phyloP scores from a whole-genome alignment of 192 early-diverging fungal genomes.

The Helicostylum pulchrum region DNA sequence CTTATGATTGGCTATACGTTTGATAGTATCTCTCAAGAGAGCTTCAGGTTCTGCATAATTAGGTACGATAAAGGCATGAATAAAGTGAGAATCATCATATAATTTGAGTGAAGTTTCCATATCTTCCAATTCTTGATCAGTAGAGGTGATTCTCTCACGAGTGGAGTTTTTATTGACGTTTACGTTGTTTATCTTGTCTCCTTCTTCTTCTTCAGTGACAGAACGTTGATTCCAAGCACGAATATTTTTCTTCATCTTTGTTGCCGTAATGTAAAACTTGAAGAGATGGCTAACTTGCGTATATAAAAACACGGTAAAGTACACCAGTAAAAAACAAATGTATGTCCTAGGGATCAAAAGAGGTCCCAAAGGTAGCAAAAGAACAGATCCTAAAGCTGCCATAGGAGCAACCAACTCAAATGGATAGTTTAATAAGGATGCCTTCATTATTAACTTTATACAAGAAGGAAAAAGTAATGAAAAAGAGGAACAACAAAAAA shows the following conservation, averaged over 20 bases:
- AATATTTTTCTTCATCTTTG: constrained; percentile 40
- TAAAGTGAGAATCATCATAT: constrained; percentile 38
- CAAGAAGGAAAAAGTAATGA: neutral
- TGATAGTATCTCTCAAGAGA: constrained; percentile 67
- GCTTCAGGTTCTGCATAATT: constrained; percentile 70
- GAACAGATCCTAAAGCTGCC: constrained; percentile 38
- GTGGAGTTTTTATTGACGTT: neutral
- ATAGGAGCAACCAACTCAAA: constrained; percentile 49
- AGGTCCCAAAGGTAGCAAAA: constrained; percentile 41
- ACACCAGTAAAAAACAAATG: constrained; percentile 41
- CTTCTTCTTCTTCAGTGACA: constrained; percentile 5
- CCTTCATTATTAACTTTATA: constrained; percentile 4
- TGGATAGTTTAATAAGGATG: constrained; percentile 30
- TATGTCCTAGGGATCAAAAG: constrained; percentile 41
- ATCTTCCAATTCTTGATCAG: constrained; percentile 26
- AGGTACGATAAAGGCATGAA: constrained; percentile 71
- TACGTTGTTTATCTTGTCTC: constrained; percentile 10
- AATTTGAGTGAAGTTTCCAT: constrained; percentile 21
- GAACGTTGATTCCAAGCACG: constrained; percentile 32
- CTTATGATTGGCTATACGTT: constrained; percentile 64
- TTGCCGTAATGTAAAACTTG: constrained; percentile 46
- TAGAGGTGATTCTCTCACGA: neutral
- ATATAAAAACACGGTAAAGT: constrained; percentile 43
- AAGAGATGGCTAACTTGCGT: constrained; percentile 43
- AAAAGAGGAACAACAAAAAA: neutral